Evolutionary conservation across 805 yeast species (phyloP).

Genomic region (Metschnikowia kunwiensis): DNA sequence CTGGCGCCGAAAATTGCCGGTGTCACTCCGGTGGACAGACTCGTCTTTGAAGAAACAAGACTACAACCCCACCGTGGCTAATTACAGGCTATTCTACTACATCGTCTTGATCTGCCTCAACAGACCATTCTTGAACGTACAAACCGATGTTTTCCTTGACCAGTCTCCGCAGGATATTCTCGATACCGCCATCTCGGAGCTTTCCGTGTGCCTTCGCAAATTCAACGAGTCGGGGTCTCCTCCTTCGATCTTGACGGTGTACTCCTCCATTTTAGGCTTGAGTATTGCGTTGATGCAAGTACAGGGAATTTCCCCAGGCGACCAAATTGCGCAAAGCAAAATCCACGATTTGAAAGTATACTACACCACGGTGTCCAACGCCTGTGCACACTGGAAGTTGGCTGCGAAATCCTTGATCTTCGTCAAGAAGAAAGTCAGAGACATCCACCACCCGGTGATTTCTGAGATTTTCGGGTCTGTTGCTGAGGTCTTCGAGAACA

Average conservation of each 20-base stretch:
- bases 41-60: slow-evolving; percentile 8
- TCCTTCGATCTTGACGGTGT: slow-evolving; percentile 16
- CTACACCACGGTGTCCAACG: slow-evolving; percentile 12
- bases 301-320: slow-evolving; percentile 3
- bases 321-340: not conserved
- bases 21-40: slow-evolving; percentile 16
- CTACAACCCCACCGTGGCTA: slow-evolving; percentile 19
- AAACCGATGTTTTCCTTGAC: slow-evolving; percentile 8
- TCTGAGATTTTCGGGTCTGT: slow-evolving; percentile 10
- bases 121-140: slow-evolving; percentile 14
- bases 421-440: slow-evolving; percentile 13
- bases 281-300: slow-evolving; percentile 13
- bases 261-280: slow-evolving; percentile 17
- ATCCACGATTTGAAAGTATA: slow-evolving; percentile 12
- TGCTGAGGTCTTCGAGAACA: slow-evolving; percentile 2
- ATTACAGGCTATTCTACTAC: slow-evolving; percentile 18
- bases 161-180: slow-evolving; percentile 12
- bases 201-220: slow-evolving; percentile 12
- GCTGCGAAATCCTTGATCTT: slow-evolving; percentile 17
- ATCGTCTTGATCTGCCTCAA: slow-evolving; percentile 18
- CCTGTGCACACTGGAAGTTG: slow-evolving; percentile 18
- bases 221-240: slow-evolving; percentile 12
- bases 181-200: slow-evolving; percentile 15
- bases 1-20: slow-evolving; percentile 17
- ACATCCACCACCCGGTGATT: slow-evolving; percentile 8